Conservation (phyloP, 805 yeast genomes). For the Myxozyma nipponensis region DNA sequence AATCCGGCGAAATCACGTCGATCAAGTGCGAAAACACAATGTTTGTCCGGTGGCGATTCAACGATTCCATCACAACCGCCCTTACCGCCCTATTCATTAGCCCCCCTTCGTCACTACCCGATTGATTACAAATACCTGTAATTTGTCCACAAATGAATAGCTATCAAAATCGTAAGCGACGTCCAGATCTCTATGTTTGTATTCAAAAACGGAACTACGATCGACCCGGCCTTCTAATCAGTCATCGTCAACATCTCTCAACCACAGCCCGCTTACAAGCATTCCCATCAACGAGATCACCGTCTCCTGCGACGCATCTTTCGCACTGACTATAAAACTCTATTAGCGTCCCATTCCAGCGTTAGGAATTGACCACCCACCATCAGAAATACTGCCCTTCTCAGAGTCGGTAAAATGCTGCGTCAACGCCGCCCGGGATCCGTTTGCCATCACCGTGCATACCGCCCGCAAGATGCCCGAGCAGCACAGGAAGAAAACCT, state of each 20-base stretch:
- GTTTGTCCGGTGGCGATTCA: constrained; percentile 38
- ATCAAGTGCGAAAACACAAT: constrained; percentile 32
- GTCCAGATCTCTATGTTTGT: constrained; percentile 32
- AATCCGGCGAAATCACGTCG: constrained; percentile 14
- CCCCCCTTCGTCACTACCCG: too few relatives aligned
- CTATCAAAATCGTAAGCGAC: constrained; percentile 29
- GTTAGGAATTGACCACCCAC: too few relatives aligned
- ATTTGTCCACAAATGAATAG: constrained; percentile 37
- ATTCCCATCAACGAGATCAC: constrained; percentile 38
- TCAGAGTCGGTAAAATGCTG: constrained; percentile 38
- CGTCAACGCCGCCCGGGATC: constrained; percentile 39
- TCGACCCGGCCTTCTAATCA: constrained; percentile 31
- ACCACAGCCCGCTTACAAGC: constrained; percentile 25
- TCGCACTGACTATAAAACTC: constrained; percentile 32
- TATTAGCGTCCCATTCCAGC: too few relatives aligned
- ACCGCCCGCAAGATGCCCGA: constrained; percentile 37
- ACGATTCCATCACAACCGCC: constrained; percentile 33
- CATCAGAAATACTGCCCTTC: constrained; percentile 38
- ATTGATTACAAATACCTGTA: too few relatives aligned
- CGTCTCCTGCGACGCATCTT: constrained; percentile 40
- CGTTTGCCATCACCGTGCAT: constrained; percentile 40
- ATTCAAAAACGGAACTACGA: constrained; percentile 31
- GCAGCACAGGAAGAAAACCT: constrained; percentile 33
- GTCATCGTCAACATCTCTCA: background rate
- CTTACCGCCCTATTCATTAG: constrained; percentile 33